Percentiles rank a stretch among this genome's conserved stretches.
Conservation (phyloP, 2,329 filamentous ascomycete genomes). For the Chaetothyriales sp. region DNA sequence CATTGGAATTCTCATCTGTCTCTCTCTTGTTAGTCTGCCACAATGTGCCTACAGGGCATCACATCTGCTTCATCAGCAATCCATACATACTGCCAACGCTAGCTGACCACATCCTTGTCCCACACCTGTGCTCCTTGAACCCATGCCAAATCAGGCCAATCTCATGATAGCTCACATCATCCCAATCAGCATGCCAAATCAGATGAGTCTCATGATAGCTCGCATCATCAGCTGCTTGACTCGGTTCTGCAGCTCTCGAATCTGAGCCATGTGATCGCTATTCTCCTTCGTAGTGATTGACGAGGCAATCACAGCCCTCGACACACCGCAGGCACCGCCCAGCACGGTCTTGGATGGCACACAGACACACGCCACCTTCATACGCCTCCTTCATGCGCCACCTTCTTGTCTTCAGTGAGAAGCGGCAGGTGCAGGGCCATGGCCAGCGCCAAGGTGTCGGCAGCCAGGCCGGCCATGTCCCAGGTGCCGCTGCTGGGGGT, state of each 20-base stretch:
- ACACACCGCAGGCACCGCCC: slow-evolving; percentile 80
- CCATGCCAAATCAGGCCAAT: too few relatives aligned
- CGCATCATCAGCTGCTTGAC: slow-evolving; percentile 89
- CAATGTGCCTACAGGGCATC: too few relatives aligned
- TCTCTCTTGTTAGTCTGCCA: too few relatives aligned
- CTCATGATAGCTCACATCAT: slow-evolving; percentile 50
- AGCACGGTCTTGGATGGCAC: slow-evolving; percentile 70
- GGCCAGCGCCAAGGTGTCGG: slow-evolving; percentile 73
- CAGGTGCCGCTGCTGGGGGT: slow-evolving; percentile 80
- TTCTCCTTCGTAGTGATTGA: slow-evolving; percentile 88
- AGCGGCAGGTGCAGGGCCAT: slow-evolving; percentile 84
- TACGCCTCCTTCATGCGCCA: too few relatives aligned
- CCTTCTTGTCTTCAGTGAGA: slow-evolving; percentile 64
- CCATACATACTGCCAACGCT: too few relatives aligned
- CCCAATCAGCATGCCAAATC: neutral
- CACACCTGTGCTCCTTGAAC: too few relatives aligned
- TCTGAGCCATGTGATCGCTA: slow-evolving; percentile 74
- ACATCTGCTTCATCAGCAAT: too few relatives aligned
- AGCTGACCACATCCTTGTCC: too few relatives aligned
- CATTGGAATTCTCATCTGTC: too few relatives aligned
- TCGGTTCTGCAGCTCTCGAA: slow-evolving; percentile 81
- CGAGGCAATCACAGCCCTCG: slow-evolving; percentile 70
- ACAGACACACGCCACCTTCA: slow-evolving; percentile 53
- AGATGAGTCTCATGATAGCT: too few relatives aligned
- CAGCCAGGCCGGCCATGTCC: slow-evolving; percentile 79